Conservation (phyloP, 371 early-diverging fungal genomes). For the Zychaea mexicana region DNA sequence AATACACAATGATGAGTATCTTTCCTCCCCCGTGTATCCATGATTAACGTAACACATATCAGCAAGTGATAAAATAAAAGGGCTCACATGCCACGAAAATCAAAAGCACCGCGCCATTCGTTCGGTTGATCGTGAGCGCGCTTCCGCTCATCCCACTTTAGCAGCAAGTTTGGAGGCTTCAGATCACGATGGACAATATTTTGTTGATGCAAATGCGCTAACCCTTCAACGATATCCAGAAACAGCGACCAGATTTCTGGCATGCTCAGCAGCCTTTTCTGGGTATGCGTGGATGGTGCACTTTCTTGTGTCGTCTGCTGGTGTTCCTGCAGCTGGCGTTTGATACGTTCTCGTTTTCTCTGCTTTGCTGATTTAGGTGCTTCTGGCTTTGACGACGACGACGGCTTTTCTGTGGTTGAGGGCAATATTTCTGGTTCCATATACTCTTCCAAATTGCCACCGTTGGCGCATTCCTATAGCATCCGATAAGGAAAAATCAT, state of each 20-base stretch:
- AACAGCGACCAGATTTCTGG: slow-evolving; percentile 85
- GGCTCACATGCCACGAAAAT: slow-evolving; percentile 21
- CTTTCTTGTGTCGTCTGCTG: slow-evolving; percentile 4
- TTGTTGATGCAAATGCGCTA: slow-evolving; percentile 83
- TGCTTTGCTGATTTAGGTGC: slow-evolving; percentile 25
- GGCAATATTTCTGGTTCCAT: slow-evolving; percentile 42
- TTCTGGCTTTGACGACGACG: background rate
- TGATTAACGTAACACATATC: no score
- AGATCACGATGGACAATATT: slow-evolving; percentile 89
- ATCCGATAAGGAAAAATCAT: no score
- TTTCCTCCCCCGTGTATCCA: no score
- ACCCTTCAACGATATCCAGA: slow-evolving; percentile 84
- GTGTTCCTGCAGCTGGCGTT: slow-evolving; percentile 24
- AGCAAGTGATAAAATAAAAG: no score
- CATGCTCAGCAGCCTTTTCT: slow-evolving; percentile 56
- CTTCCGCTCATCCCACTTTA: slow-evolving; percentile 64
- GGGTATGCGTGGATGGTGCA: background rate
- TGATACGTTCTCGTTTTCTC: slow-evolving; percentile 40
- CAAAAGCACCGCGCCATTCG: slow-evolving; percentile 24
- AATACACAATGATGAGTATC: no score
- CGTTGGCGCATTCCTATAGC: slow-evolving; percentile 85
- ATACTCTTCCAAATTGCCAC: slow-evolving; percentile 95
- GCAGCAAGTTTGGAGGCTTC: slow-evolving; percentile 89
- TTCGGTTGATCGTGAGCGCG: slow-evolving; percentile 25
- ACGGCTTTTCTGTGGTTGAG: background rate